These are phyloP conservation scores for Fusarium buxicola DNA, from an alignment of 2,329 filamentous ascomycete genomes.

Conservation along the genomic window DNA sequence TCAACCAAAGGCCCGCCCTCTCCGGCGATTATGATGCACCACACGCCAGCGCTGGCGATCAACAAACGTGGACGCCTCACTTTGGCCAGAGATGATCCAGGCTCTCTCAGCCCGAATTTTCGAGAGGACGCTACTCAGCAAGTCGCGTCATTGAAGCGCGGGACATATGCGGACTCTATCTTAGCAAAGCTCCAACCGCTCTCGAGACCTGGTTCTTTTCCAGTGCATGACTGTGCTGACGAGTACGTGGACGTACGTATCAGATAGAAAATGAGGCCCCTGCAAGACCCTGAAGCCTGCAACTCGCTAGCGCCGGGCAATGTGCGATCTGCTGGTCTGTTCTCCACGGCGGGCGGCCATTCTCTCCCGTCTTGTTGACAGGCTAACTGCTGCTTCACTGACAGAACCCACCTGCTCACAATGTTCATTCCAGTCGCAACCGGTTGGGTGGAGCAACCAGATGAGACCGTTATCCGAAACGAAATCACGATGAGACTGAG, in stretches of 20 bases:
- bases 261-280: conserved; percentile 17
- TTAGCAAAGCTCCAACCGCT: neutral
- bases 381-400: conserved; percentile 25
- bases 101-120: neutral
- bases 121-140: conserved; percentile 3
- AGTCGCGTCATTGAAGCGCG: conserved; percentile 30
- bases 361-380: conserved; percentile 15
- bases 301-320: conserved; percentile 31
- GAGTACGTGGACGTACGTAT: neutral
- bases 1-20: conserved; percentile 1
- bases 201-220: no score
- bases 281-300: conserved; percentile 37
- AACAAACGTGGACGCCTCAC: conserved; percentile 29
- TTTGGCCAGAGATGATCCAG: conserved; percentile 15
- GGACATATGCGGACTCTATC: conserved; percentile 17
- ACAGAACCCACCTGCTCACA: neutral
- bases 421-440: conserved; percentile 24
- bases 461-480: conserved; percentile 9
- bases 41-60: conserved; percentile 18
- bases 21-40: neutral
- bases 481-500: neutral
- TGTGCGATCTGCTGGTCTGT: conserved; percentile 32
- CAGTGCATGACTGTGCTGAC: no score
- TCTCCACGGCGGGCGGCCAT: conserved; percentile 22
- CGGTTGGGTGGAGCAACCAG: conserved; percentile 17